A percentile compares a stretch with the other conserved stretches of the same genome.
These are phyloP conservation scores for Lecanosticta acicola DNA, from an alignment of 2,329 filamentous ascomycete species.

Conservation along the genomic window DNA sequence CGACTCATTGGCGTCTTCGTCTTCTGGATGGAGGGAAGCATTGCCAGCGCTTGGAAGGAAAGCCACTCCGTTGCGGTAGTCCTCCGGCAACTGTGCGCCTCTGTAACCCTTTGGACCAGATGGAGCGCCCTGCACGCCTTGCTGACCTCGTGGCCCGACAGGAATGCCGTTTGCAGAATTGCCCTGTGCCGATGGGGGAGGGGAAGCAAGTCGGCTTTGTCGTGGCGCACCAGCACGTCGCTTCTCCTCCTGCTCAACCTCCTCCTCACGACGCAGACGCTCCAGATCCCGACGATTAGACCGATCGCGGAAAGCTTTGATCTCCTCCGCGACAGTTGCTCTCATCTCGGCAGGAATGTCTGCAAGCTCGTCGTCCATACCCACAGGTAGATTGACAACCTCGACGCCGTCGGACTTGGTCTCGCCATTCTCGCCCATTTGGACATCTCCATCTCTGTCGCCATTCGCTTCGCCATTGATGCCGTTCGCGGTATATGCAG, in stretches of 20 bases:
- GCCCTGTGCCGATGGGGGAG: conserved; percentile 50
- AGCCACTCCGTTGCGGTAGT: conserved; percentile 69
- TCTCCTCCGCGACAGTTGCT: conserved; percentile 88
- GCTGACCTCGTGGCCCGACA: conserved; percentile 59
- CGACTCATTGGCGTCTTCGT: conserved; percentile 80
- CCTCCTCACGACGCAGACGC: conserved; percentile 79
- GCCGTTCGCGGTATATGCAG: conserved; percentile 27
- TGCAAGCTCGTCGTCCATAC: conserved; percentile 79
- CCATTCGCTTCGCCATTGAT: conserved; percentile 13
- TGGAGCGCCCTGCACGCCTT: conserved; percentile 67
- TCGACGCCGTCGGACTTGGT: conserved; percentile 54
- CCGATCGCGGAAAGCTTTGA: conserved; percentile 86
- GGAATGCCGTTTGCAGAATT: conserved; percentile 65
- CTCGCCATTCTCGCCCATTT: conserved; percentile 29
- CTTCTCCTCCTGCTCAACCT: conserved; percentile 81
- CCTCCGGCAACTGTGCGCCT: conserved; percentile 59
- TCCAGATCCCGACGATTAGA: conserved; percentile 86
- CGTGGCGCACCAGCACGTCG: conserved; percentile 61
- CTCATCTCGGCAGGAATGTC: conserved; percentile 96
- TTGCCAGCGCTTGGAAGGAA: conserved; percentile 71
- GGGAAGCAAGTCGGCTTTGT: conserved; percentile 64
- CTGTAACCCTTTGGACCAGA: conserved; percentile 59
- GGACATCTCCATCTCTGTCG: conserved; percentile 18
- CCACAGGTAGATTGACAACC: conserved; percentile 82
- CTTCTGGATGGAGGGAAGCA: conserved; percentile 58